These are phyloP conservation scores for Colletotrichum karsti DNA, from an alignment of 2,329 filamentous ascomycete species.

Conservation along the genomic window DNA sequence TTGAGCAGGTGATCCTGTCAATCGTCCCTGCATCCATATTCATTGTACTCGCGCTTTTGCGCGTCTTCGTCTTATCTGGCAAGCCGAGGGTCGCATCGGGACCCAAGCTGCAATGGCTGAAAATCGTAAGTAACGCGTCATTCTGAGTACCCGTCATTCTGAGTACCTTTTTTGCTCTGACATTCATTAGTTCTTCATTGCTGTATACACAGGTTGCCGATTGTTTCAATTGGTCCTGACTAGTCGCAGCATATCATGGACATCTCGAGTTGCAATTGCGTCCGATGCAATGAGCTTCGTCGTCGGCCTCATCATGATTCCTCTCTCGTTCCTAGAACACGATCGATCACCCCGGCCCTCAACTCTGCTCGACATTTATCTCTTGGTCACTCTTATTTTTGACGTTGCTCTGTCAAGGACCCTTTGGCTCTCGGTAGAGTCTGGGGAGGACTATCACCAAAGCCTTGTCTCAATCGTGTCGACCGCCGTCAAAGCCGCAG, in stretches of 20 bases:
- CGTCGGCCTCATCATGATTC: constrained; percentile 35
- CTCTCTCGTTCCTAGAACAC: constrained; percentile 40
- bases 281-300: constrained; percentile 38
- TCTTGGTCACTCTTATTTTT: not conserved
- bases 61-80: constrained; percentile 41
- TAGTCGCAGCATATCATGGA: constrained; percentile 5
- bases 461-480: constrained; percentile 26
- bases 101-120: constrained; percentile 38
- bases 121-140: constrained; percentile 6
- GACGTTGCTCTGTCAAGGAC: constrained; percentile 1
- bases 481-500: constrained; percentile 30
- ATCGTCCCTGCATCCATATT: constrained; percentile 52
- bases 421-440: not conserved
- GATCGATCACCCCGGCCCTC: constrained; percentile 36
- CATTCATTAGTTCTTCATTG: not conserved
- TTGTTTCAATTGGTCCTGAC: not conserved
- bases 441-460: not conserved
- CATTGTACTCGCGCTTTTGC: constrained; percentile 41
- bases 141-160: too few species aligned
- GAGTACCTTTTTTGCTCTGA: not conserved
- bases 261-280: constrained; percentile 16
- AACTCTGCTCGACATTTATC: constrained; percentile 11
- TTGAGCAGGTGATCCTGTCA: constrained; percentile 56
- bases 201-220: not conserved
- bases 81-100: constrained; percentile 45